Conservation (phyloP, 495 filamentous ascomycete genomes). For the Xylaria telfairii region DNA sequence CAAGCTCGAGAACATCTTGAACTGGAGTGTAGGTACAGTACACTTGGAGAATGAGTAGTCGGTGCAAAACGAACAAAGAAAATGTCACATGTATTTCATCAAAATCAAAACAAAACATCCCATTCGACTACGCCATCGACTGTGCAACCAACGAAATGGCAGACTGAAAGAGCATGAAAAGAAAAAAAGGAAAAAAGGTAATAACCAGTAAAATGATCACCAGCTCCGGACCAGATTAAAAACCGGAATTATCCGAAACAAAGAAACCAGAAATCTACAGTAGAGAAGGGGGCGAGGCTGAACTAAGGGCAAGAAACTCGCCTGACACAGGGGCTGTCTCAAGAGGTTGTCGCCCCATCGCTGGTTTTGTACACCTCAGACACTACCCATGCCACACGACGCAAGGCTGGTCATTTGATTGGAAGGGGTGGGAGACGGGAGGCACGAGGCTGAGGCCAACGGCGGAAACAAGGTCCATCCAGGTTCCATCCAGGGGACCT, state of each 20-base stretch:
- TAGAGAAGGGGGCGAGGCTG: constrained; percentile 31
- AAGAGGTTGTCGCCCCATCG: constrained; percentile 24
- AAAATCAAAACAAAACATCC: not conserved
- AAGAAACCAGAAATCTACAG: constrained; percentile 22
- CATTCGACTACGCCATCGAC: not conserved
- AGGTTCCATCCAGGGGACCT: not conserved
- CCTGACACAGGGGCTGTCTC: constrained; percentile 46
- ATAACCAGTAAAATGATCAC: constrained; percentile 23
- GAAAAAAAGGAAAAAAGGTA: constrained; percentile 20
- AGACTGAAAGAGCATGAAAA: not conserved
- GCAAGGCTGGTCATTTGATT: constrained; percentile 15
- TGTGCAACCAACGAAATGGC: not conserved
- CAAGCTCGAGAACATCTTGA: constrained; percentile 53
- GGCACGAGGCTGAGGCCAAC: constrained; percentile 16
- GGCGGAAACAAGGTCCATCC: constrained; percentile 3
- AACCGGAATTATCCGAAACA: constrained; percentile 28
- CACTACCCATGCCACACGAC: not conserved
- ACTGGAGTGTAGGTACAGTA: no score
- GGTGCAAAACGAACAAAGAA: not conserved
- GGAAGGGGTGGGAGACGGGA: not conserved
- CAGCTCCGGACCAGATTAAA: constrained; percentile 6
- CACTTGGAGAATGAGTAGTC: not conserved
- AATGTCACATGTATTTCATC: not conserved
- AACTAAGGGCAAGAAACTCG: constrained; percentile 22
- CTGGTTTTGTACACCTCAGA: not conserved